These are phyloP conservation scores for Schwanniomyces occidentalis DNA, from an alignment of 805 yeast species.

Conservation along the genomic window DNA sequence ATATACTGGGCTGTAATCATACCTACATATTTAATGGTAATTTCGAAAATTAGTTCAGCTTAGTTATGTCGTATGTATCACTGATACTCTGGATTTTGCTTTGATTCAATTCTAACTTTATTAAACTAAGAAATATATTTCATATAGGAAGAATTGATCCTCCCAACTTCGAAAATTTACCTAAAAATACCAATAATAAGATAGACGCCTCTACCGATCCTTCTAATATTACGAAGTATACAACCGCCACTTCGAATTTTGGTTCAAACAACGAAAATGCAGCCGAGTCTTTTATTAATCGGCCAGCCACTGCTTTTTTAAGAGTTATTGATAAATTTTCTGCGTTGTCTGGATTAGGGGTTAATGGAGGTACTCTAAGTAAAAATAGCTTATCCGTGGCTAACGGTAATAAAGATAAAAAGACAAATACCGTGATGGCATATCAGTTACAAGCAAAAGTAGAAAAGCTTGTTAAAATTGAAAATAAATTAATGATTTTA, in stretches of 20 bases:
- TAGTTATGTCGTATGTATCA: no score
- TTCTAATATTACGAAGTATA: slow-evolving; percentile 7
- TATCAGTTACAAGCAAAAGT: slow-evolving; percentile 10
- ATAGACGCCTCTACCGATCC: slow-evolving; percentile 5
- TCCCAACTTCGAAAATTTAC: slow-evolving; percentile 6
- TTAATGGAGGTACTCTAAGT: slow-evolving; percentile 4
- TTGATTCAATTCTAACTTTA: no score
- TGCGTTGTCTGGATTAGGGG: slow-evolving; percentile 9
- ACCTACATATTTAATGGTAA: no score
- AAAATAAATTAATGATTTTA: slow-evolving; percentile 35
- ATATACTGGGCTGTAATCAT: no score
- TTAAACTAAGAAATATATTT: slow-evolving; percentile 11
- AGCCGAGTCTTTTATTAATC: slow-evolving; percentile 11
- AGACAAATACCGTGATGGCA: slow-evolving; percentile 8
- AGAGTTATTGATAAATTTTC: slow-evolving; percentile 20
- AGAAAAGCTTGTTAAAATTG: slow-evolving; percentile 31
- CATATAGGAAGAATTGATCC: slow-evolving; percentile 7
- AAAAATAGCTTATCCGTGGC: slow-evolving; percentile 2
- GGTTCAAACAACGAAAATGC: slow-evolving; percentile 11
- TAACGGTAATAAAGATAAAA: slow-evolving; percentile 7
- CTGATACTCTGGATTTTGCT: no score
- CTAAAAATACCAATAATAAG: slow-evolving; percentile 2
- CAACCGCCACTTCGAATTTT: slow-evolving; percentile 9
- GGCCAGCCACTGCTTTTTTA: slow-evolving; percentile 25
- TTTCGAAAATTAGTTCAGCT: no score